Evolutionary conservation across 768 basidiomycete species (phyloP), one percentile per base, ranked within the genome.

Genomic region (Pisolithus albus): DNA sequence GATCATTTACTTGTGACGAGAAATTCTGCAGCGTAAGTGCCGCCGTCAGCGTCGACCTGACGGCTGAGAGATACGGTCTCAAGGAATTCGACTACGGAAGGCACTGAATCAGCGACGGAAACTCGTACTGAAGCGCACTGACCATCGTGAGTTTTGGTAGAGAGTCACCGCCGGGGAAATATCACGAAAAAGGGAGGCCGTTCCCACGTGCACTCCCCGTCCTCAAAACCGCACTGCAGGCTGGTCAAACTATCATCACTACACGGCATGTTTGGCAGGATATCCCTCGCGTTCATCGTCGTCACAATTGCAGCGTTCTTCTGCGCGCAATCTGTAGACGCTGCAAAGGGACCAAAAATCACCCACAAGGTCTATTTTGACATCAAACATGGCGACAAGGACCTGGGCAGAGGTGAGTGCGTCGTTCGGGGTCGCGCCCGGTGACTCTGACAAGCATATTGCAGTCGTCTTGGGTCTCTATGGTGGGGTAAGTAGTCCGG

Each of bases 21-120:
- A 99, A 99, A 79, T 94, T 92, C 75, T 99, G 92, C 55, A 99
- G 77, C 1, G 94, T 97, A 59, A 99, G 75, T 3, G 96, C 94
- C 28, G 96, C 95, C n/a, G 95, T 98, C 46, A 99, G 77, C 21
- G 96, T 96, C 6, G 92, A 92, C 57, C 96, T 79, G 51, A 99
- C 96, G 18, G 93, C 93, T 21, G 91, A 88, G 49, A 99, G 86
- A 71, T 99, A 98, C 3, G 95, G 94, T 64, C 95, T 80, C 43
- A 98, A 77, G 6, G 90, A 88, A 75, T 97, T 96, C 1, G 95
- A 95, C 95, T 98, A 60, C 51, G 6, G 26, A 28, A 52, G 50
- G 47, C 55, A 52, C 58, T 34, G 52, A 43, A 36, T 24, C 13
- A 52, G 42, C 42, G 37, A 49, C 23, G n/a, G 34, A 34, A 34